Evolutionary conservation across 768 basidiomycete genomes (phyloP).

Genomic region (Mycena galopus): DNA sequence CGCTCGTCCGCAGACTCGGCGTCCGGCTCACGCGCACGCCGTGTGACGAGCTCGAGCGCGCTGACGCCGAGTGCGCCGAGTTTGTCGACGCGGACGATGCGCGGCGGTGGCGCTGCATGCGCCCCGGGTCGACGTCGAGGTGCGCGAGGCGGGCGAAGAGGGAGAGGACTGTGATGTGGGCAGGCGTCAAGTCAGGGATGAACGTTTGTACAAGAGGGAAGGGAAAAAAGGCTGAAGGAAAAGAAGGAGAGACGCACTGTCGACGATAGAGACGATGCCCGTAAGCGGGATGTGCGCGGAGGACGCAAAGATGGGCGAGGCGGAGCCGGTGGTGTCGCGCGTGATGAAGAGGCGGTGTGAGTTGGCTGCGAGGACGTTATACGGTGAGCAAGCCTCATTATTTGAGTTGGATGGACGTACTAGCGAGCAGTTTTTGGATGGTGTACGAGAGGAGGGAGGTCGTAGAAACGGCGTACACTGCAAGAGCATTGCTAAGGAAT

Average conservation of each 20-base stretch:
- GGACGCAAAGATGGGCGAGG: conserved; percentile 63
- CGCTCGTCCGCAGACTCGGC: conserved; percentile 31
- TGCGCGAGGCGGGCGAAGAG: conserved; percentile 83
- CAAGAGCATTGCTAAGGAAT: not conserved
- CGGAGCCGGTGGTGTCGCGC: conserved; percentile 64
- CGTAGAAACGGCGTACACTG: conserved; percentile 83
- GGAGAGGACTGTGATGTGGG: conserved; percentile 69
- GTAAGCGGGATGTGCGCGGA: conserved; percentile 58
- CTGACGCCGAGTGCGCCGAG: conserved; percentile 57
- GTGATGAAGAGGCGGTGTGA: conserved; percentile 86
- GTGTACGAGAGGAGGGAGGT: conserved; percentile 76
- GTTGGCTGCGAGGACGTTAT: conserved; percentile 64
- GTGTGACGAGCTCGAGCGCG: conserved; percentile 57
- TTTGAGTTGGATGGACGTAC: conserved; percentile 56
- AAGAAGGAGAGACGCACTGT: conserved; percentile 64
- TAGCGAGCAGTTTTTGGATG: conserved; percentile 86
- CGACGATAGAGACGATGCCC: conserved; percentile 87
- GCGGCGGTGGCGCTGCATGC: conserved; percentile 84
- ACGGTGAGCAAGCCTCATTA: not conserved
- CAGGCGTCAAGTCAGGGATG: not conserved
- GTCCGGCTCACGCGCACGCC: conserved; percentile 27
- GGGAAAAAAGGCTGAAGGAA: not conserved
- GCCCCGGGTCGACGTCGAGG: conserved; percentile 81
- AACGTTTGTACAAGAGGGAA: not conserved
- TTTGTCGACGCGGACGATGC: conserved; percentile 80